A percentile compares a stretch with the other conserved stretches of the same genome.
Conservation (phyloP, 805 yeast species). For the Ogataea siamensis region DNA sequence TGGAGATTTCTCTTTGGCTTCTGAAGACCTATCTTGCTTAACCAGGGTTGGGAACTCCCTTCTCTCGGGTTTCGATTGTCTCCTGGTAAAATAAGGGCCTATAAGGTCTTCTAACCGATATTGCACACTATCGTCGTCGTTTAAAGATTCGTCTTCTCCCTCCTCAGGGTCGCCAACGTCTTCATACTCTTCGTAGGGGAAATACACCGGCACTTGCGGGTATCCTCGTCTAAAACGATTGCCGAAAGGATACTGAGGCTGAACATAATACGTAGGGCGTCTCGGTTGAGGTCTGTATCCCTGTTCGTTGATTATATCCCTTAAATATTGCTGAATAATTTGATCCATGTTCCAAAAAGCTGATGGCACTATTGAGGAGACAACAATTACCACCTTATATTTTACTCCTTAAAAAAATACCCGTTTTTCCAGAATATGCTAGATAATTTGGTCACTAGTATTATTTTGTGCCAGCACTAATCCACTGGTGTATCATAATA, state of each 20-base stretch:
- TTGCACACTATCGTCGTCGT: constrained; percentile 14
- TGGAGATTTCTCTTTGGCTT: not conserved
- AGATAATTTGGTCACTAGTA: constrained; percentile 1
- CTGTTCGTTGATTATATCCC: constrained; percentile 19
- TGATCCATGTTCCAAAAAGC: constrained; percentile 17
- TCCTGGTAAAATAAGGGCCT: constrained; percentile 21
- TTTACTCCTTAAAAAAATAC: not conserved
- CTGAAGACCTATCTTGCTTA: not conserved
- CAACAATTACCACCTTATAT: not conserved
- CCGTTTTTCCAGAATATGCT: constrained; percentile 11
- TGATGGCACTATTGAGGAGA: not conserved
- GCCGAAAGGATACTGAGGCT: constrained; percentile 5
- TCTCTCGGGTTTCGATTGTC: constrained; percentile 9
- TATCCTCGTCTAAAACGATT: constrained; percentile 5
- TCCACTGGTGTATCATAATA: no score
- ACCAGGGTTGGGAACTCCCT: constrained; percentile 1
- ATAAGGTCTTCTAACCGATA: constrained; percentile 19
- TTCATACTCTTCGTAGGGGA: constrained; percentile 7
- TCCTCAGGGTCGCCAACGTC: constrained; percentile 12
- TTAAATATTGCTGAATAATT: constrained; percentile 19
- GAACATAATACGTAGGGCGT: constrained; percentile 4
- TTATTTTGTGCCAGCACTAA: not conserved
- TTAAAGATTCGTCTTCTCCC: constrained; percentile 8
- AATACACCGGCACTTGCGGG: constrained; percentile 5
- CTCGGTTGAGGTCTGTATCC: constrained; percentile 9